A percentile compares a stretch with the other conserved stretches of the same genome.
These are phyloP conservation scores for Ophiosphaerella korrae DNA, from an alignment of 2,329 filamentous ascomycete genomes.

Conservation along the genomic window DNA sequence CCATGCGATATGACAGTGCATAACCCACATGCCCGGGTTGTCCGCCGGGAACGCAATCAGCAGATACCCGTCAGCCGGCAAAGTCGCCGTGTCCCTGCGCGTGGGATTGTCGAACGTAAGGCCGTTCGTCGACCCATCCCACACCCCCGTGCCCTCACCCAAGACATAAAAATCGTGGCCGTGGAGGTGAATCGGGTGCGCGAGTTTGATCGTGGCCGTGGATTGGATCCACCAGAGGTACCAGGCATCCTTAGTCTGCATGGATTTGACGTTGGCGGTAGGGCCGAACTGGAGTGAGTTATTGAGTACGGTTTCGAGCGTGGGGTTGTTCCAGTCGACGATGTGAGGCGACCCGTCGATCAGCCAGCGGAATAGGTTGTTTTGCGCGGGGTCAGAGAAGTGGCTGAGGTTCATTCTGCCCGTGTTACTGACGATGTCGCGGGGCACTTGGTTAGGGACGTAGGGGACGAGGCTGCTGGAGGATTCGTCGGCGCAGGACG, in stretches of 20 bases:
- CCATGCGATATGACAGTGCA: constrained; percentile 45
- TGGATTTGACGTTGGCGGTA: constrained; percentile 37
- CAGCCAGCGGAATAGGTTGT: constrained; percentile 51
- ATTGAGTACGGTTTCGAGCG: constrained; percentile 50
- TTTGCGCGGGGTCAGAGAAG: constrained; percentile 34
- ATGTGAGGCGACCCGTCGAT: constrained; percentile 48
- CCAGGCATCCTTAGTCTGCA: constrained; percentile 41
- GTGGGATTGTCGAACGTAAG: constrained; percentile 47
- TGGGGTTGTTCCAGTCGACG: constrained; percentile 52
- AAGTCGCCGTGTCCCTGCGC: constrained; percentile 46
- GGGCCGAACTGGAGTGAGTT: constrained; percentile 27
- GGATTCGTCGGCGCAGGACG: constrained; percentile 47
- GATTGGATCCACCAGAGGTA: constrained; percentile 57
- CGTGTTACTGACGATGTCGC: constrained; percentile 31
- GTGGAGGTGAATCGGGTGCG: constrained; percentile 50
- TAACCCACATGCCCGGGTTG: constrained; percentile 56
- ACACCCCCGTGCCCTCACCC: constrained; percentile 41
- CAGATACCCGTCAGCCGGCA: constrained; percentile 49
- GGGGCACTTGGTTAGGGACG: constrained; percentile 49
- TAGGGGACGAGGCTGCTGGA: constrained; percentile 44
- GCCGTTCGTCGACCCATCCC: constrained; percentile 38
- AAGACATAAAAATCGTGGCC: constrained; percentile 53
- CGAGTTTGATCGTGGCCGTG: constrained; percentile 38
- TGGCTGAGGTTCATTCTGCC: constrained; percentile 37
- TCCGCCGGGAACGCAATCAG: constrained; percentile 59